Conservation (phyloP, 2,329 filamentous ascomycete species). For the Epichloe bromicola region DNA sequence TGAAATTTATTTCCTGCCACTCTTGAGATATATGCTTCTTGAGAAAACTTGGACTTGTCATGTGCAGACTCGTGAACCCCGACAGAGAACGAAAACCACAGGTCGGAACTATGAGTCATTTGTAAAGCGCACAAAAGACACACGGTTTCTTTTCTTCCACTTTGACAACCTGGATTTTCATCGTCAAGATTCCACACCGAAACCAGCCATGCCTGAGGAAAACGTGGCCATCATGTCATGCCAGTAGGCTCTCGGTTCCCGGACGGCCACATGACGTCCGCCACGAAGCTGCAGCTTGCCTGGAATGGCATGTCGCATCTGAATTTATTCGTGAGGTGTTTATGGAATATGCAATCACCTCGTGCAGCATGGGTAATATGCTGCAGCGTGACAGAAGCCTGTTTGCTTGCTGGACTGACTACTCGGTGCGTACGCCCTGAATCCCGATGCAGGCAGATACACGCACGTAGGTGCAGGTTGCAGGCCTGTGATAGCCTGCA, state of each 20-base stretch:
- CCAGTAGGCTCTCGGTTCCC: not conserved
- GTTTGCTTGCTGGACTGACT: too few species aligned
- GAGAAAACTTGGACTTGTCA: not conserved
- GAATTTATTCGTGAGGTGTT: too few species aligned
- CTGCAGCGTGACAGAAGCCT: too few species aligned
- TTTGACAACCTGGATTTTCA: too few species aligned
- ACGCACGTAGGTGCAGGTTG: too few species aligned
- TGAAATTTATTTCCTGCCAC: not conserved
- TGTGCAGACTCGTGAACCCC: not conserved
- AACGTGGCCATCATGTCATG: not conserved
- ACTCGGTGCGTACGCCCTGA: too few species aligned
- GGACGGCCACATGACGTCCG: slow-evolving; percentile 2
- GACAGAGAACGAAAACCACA: not conserved
- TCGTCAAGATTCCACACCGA: too few species aligned
- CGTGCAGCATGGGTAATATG: too few species aligned
- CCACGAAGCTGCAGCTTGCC: slow-evolving; percentile 1
- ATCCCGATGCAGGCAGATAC: too few species aligned
- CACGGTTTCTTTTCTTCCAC: too few species aligned
- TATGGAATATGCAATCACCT: too few species aligned
- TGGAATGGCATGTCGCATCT: not conserved
- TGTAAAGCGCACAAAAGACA: not conserved
- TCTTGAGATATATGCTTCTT: not conserved
- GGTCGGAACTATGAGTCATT: not conserved
- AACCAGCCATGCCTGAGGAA: not conserved
- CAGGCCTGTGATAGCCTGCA: too few species aligned